Evolutionary conservation across 208 protist species (phyloP).

Genomic region (Crithidia bombi): DNA sequence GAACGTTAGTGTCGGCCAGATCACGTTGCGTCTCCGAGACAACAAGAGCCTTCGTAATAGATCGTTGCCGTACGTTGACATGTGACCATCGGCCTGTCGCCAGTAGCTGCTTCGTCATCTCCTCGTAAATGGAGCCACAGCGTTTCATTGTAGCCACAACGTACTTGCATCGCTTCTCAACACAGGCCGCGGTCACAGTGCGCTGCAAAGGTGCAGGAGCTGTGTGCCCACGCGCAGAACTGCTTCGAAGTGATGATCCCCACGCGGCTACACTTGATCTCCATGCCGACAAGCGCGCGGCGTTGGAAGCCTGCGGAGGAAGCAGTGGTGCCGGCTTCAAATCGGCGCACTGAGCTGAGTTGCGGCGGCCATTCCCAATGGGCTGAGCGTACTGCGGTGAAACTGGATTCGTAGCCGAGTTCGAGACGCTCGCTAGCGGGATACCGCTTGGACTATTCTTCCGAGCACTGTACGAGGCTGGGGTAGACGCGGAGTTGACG

Average conservation of each 20-base stretch:
- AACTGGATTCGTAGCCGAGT: not conserved
- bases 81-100: conserved; percentile 57
- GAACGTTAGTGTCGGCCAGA: conserved; percentile 46
- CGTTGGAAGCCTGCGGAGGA: not conserved
- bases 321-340: conserved; percentile 3
- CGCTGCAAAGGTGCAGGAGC: conserved; percentile 17
- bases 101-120: conserved; percentile 70
- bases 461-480: not conserved
- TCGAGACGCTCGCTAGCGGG: not conserved
- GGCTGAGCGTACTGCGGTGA: conserved; percentile 13
- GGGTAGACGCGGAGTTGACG: conserved; percentile 10
- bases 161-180: conserved; percentile 40
- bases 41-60: conserved; percentile 44
- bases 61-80: conserved; percentile 32
- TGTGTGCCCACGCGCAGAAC: conserved; percentile 18
- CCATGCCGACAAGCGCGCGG: conserved; percentile 5
- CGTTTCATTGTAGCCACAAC: conserved; percentile 66
- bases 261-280: conserved; percentile 9
- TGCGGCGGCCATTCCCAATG: conserved; percentile 14
- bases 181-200: conserved; percentile 6
- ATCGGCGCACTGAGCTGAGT: not conserved
- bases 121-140: conserved; percentile 78
- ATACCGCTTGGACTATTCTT: conserved; percentile 4
- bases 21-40: conserved; percentile 35
- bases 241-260: conserved; percentile 17